Base-by-base conservation (phyloP, 768 basidiomycete genomes). In the Calocera viscosa region DNA sequence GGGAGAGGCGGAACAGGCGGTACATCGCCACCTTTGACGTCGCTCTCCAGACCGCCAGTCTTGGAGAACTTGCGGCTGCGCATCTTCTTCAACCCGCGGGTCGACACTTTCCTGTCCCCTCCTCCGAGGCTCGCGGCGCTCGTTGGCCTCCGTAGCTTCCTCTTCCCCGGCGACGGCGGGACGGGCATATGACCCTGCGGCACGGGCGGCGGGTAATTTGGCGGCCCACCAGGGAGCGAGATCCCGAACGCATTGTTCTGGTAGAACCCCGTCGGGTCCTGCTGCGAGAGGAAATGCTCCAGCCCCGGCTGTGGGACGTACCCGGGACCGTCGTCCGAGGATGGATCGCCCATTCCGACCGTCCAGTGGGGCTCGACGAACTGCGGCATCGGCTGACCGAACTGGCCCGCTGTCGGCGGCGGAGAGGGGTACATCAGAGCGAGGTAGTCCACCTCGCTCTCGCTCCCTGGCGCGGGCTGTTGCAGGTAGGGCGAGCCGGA, bases 21-120 rank as follows among this genome's bases (percentile, higher is more conserved):
- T 5, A 60, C 7, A 32, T 60, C 53, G 19, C 53, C 30, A 30
- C 26, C 30, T 32, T 60, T 60, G 14, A 60, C 30, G 30, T 60
- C 53, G 53, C 53, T 26, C 30, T 60, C 53, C 53, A 60, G 30
- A 10, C 53, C 53, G 30, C 53, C 53, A 26, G 53, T 60, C 53
- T 60, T 60, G 26, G 53, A 60, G 53, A 60, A 60, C 30, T 60
- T 60, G 53, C 53, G 53, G 30, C 53, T 60, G 11, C 53, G 53
- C 26, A 60, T 22, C 30, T 60, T 60, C 30, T 22, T 60, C 26
- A 60, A 26, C 14, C 53, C 53, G 22, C 53, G 53, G 2, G 53
- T 60, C 2, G 53, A 60, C 26, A 30, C 53, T 26, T 60, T 60
- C 53, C 53, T 60, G 22, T 60, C 53, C 8, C 53, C 53, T 28